phyloP scores from a whole-genome alignment of 441 rosid species.

The Corymbia calophylla region DNA sequence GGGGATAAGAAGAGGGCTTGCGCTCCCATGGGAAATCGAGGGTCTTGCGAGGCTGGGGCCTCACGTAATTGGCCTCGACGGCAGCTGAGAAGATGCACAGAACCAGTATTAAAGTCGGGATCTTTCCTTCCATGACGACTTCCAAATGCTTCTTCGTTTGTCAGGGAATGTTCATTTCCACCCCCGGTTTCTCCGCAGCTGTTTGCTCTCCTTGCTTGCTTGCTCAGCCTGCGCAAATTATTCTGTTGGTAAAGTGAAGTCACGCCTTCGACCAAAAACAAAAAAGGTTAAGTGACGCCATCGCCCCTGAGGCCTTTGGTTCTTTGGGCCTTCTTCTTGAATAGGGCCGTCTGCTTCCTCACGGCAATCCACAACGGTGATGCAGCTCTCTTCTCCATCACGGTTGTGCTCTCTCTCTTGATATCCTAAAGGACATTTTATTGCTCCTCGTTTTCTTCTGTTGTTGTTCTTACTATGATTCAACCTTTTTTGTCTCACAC shows the following conservation, averaged over 20 bases:
- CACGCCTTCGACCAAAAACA: neutral
- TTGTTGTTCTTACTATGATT: neutral
- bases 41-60: conserved; percentile 74
- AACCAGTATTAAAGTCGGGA: neutral
- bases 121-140: neutral
- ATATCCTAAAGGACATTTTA: neutral
- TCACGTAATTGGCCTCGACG: conserved; percentile 42
- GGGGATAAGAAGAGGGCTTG: conserved; percentile 47
- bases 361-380: neutral
- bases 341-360: neutral
- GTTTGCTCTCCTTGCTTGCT: too few species aligned
- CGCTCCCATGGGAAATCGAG: conserved; percentile 57
- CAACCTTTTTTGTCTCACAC: neutral
- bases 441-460: neutral
- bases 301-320: neutral
- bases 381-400: neutral
- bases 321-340: neutral
- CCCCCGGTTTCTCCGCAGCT: neutral
- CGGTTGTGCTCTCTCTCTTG: neutral
- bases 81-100: conserved; percentile 21
- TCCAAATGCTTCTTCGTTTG: neutral
- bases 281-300: neutral
- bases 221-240: neutral
- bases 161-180: neutral
- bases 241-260: neutral